phyloP scores from a whole-genome alignment of 306 rosid species.

The Trichosanthes truncata region DNA sequence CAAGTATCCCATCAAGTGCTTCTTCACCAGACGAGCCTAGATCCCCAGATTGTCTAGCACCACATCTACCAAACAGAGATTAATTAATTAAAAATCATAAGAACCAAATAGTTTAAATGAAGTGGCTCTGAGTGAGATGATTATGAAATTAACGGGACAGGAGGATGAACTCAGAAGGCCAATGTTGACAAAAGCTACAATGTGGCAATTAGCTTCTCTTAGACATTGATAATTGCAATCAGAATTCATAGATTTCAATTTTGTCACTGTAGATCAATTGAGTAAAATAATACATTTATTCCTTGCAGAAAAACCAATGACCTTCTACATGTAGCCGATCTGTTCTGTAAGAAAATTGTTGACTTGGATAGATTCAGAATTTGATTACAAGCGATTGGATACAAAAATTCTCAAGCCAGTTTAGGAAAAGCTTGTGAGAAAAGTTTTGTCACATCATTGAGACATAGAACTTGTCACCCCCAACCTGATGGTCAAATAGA shows the following conservation, averaged over 20 bases:
- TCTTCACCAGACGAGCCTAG: slow-evolving; percentile 55
- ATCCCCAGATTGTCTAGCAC: slow-evolving; percentile 91
- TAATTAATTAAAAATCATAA: background rate
- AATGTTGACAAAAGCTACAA: background rate
- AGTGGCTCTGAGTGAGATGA: background rate
- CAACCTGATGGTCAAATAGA: background rate
- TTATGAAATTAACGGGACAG: background rate
- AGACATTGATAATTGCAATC: background rate
- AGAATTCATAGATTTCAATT: background rate
- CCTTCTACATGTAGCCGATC: background rate
- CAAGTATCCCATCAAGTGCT: slow-evolving; percentile 98
- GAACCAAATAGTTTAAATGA: background rate
- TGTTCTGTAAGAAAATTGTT: background rate
- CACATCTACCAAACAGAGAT: slow-evolving; percentile 52
- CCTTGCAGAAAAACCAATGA: background rate
- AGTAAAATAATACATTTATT: background rate
- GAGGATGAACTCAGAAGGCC: background rate
- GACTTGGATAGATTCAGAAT: background rate
- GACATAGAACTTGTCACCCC: background rate
- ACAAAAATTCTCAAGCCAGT: background rate
- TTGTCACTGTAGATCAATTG: background rate
- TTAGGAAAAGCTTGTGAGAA: background rate
- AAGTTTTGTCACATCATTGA: background rate
- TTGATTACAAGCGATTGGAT: background rate
- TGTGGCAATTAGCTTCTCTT: background rate